Percentiles rank a stretch among this genome's conserved stretches.
Conservation (phyloP, 2,329 filamentous ascomycete genomes). For the Neodidymelliopsis sp. region DNA sequence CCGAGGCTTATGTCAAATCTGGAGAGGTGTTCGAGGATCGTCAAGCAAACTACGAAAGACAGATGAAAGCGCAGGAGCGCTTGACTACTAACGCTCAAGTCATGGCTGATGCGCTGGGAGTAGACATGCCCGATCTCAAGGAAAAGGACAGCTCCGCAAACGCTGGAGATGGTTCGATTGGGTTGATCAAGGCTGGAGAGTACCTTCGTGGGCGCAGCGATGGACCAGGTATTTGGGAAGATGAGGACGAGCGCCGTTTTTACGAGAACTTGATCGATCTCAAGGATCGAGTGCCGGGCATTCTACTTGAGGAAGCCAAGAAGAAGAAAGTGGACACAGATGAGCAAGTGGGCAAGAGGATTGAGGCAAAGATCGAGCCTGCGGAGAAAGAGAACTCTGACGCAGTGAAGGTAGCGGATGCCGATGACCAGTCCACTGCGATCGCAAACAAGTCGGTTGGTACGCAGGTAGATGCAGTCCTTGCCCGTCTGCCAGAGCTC, state of each 20-base stretch:
- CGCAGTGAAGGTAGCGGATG: slow-evolving; percentile 60
- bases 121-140: slow-evolving; percentile 92
- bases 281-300: slow-evolving; percentile 92
- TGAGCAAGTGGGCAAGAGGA: slow-evolving; percentile 81
- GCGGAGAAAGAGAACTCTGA: slow-evolving; percentile 52
- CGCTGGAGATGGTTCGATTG: slow-evolving; percentile 78
- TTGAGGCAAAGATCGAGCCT: slow-evolving; percentile 56
- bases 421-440: slow-evolving; percentile 86
- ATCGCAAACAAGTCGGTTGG: slow-evolving; percentile 98
- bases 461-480: slow-evolving; percentile 90
- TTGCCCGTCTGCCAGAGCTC: slow-evolving; percentile 87
- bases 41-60: slow-evolving; percentile 93
- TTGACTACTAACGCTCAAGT: slow-evolving; percentile 89
- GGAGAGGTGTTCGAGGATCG: slow-evolving; percentile 98
- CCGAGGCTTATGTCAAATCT: slow-evolving; percentile 97
- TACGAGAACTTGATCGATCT: slow-evolving; percentile 97
- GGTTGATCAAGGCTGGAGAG: slow-evolving; percentile 91
- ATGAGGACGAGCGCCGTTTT: slow-evolving; percentile 96
- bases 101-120: slow-evolving; percentile 84
- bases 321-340: slow-evolving; percentile 89
- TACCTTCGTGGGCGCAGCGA: slow-evolving; percentile 91
- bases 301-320: slow-evolving; percentile 90
- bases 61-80: slow-evolving; percentile 89
- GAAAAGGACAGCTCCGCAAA: slow-evolving; percentile 77
- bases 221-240: slow-evolving; percentile 95